Evolutionary conservation across 2,329 filamentous ascomycete genomes (phyloP), one percentile per base, ranked within the genome.

Genomic region (Diaporthe velutina): DNA sequence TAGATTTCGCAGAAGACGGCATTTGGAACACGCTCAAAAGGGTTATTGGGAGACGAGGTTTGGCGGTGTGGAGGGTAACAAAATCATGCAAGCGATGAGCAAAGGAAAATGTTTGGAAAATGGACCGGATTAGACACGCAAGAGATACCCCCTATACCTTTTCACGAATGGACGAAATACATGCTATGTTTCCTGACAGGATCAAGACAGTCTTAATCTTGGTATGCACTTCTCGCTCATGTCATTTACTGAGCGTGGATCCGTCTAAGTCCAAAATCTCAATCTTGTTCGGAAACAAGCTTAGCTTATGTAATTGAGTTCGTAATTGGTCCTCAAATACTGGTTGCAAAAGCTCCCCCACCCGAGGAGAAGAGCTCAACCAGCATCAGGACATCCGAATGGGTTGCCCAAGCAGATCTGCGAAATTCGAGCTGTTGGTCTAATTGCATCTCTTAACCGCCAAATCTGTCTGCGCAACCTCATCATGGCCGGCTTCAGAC

Each of bases 401-500:
- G 33, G 22, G 12, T 15, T 52, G 22, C 45, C 13, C 33, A 38
- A 67, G 45, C 22, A n/a, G 13, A 68, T 30, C 33, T 28, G 28
- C 64, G 3, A 35, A 6, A 54, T 30, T 38, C 30, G 30, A 52
- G 61, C 28, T 35, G 22, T 52, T 40, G 45, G n/a, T 45, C 48
- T 38, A 25, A 40, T 54, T 28, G 33, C 33, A 40, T 52, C 7
- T 25, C 48, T 12, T 10, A 38, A 40, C 8, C 7, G 25, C 10
- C 70, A 42, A 64, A 33, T 4, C 45, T n/a, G 15, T 25, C 13
- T 19, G 33, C 38, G 60, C 22, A 55, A 13, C 30, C 15, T 74
- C 80, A 85, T 80, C 82, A 92, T 98, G 92, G 94, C 91, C 70
- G 95, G 96, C 71, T 90, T 96, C 38, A 98, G 98, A 84, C 90